Evolutionary conservation across 2,329 filamentous ascomycete species (phyloP).

Genomic region (Trichothecium roseum): DNA sequence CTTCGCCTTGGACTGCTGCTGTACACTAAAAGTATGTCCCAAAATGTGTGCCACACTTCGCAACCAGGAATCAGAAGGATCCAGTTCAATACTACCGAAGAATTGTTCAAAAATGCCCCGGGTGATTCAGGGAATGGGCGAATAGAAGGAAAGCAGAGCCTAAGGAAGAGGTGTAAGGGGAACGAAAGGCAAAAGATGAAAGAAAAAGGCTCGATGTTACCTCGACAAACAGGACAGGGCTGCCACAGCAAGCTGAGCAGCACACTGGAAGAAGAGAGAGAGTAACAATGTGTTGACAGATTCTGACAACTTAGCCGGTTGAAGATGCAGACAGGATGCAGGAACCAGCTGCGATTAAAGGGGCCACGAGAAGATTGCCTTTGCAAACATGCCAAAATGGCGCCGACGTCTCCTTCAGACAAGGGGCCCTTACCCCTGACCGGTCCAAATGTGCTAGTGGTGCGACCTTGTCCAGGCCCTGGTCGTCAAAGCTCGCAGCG

Average conservation of each 20-base stretch:
- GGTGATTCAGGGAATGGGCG: neutral
- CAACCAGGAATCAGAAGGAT: neutral
- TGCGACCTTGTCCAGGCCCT: too few species aligned
- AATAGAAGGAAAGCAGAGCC: neutral
- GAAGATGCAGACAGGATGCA: neutral
- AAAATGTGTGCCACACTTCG: neutral
- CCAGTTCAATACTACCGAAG: neutral
- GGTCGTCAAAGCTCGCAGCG: too few species aligned
- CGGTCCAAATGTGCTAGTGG: too few species aligned
- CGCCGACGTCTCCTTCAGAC: neutral
- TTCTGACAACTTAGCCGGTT: too few species aligned
- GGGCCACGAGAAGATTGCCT: neutral
- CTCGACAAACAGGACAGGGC: neutral
- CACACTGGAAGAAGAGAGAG: too few species aligned
- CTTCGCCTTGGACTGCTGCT: too few species aligned
- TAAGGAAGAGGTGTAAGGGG: neutral
- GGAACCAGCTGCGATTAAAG: constrained; percentile 1
- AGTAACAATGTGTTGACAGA: too few species aligned
- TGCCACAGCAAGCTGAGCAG: too few species aligned
- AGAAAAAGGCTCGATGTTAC: neutral
- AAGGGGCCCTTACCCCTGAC: neutral
- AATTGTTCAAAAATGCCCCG: neutral
- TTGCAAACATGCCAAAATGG: too few species aligned
- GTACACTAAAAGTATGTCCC: neutral
- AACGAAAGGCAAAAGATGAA: neutral